Evolutionary conservation across 164 flowering plant species (phyloP).

Genomic region (grape (Vitis vinifera)): ASM3070453v1 NC_081815.1:9617001-9617500

Average conservation of each 20-base stretch:
- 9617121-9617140: neutral
- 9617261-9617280: neutral
- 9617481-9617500: neutral
- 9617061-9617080: no score
- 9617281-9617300: no score
- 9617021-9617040: no score
- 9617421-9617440: neutral
- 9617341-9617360: no score
- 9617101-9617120: no score
- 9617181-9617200: neutral
- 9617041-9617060: no score
- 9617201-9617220: neutral
- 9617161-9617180: no score
- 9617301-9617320: no score
- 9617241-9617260: neutral
- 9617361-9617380: neutral
- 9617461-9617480: neutral
- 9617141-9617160: neutral
- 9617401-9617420: neutral
- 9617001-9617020: no score
- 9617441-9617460: neutral
- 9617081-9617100: no score
- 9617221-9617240: neutral
- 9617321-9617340: no score
- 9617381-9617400: neutral